These are phyloP conservation scores for Myriosclerotinia scirpicola DNA, from an alignment of 2,329 filamentous ascomycete species.

Conservation along the genomic window DNA sequence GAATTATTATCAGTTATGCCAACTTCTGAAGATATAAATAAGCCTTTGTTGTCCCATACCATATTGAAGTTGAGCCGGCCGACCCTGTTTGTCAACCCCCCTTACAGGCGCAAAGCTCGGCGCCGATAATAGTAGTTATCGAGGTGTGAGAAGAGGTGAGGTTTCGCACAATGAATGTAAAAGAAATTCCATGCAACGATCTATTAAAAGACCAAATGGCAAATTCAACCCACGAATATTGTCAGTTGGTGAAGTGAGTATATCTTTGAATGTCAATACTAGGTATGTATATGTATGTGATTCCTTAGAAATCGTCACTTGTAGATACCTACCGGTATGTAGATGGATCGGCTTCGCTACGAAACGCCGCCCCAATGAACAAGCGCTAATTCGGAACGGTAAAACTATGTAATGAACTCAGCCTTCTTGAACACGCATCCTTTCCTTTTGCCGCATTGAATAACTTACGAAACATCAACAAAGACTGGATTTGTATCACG, in stretches of 20 bases:
- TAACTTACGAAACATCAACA: slow-evolving; percentile 7
- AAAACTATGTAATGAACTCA: slow-evolving; percentile 13
- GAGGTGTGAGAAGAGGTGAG: background rate
- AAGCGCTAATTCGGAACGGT: slow-evolving; percentile 17
- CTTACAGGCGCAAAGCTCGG: slow-evolving; percentile 24
- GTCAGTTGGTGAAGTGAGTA: background rate
- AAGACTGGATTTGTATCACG: background rate
- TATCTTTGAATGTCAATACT: slow-evolving; percentile 12
- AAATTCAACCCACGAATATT: background rate
- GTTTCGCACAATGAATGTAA: background rate
- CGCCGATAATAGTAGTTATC: background rate
- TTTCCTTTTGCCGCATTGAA: slow-evolving; percentile 2
- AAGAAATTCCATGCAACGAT: slow-evolving; percentile 7
- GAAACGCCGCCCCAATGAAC: slow-evolving; percentile 17
- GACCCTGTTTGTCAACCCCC: slow-evolving; percentile 13
- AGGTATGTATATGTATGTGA: background rate
- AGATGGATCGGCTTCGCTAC: slow-evolving; percentile 16
- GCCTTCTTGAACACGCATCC: slow-evolving; percentile 17
- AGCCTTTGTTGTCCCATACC: slow-evolving; percentile 30
- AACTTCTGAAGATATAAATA: background rate
- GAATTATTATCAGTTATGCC: slow-evolving; percentile 24
- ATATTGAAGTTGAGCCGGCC: slow-evolving; percentile 32
- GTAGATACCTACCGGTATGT: too few relatives aligned
- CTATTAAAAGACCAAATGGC: slow-evolving; percentile 8
- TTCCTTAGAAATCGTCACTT: too few relatives aligned